Percentiles rank a stretch among this genome's conserved stretches.
These are phyloP conservation scores for Gynochthodes officinalis DNA, from an alignment of 257 asterid genomes.

Conservation along the genomic window DNA sequence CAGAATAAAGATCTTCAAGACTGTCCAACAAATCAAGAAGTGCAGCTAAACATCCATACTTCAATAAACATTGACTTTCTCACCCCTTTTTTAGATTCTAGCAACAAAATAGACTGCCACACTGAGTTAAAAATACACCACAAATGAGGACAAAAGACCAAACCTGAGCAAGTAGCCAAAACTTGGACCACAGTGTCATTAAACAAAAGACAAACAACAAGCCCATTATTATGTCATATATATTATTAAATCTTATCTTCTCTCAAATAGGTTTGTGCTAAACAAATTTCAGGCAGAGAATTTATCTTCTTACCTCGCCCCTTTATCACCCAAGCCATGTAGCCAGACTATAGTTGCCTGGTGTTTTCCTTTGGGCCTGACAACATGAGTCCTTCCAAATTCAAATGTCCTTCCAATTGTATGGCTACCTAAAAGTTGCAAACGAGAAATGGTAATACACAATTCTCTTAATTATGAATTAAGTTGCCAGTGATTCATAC, in stretches of 20 bases:
- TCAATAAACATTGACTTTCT: not conserved
- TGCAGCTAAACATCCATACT: not conserved
- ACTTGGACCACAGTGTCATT: not conserved
- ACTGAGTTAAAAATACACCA: not conserved
- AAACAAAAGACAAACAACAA: not conserved
- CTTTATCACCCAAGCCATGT: slow-evolving; percentile 82
- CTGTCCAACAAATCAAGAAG: not conserved
- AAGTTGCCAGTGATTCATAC: not conserved
- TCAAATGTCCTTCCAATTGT: slow-evolving; percentile 40
- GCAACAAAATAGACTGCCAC: not conserved
- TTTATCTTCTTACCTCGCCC: slow-evolving; percentile 49
- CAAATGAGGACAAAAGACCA: not conserved
- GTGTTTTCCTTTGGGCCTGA: slow-evolving; percentile 79
- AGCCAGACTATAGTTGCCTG: slow-evolving; percentile 89
- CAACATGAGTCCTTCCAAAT: slow-evolving; percentile 85
- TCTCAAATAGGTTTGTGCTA: not conserved
- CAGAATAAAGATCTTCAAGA: not conserved
- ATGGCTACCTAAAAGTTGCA: slow-evolving; percentile 42
- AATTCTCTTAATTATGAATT: not conserved
- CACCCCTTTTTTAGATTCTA: not conserved
- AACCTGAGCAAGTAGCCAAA: not conserved
- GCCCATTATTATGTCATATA: not conserved
- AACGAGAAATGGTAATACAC: slow-evolving; percentile 3
- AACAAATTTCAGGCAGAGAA: not conserved
- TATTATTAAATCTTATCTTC: no score